Percentiles rank a stretch among this genome's conserved stretches.
These are phyloP conservation scores for Penicillium sp. DNA, from an alignment of 2,329 filamentous ascomycete genomes.

Conservation along the genomic window DNA sequence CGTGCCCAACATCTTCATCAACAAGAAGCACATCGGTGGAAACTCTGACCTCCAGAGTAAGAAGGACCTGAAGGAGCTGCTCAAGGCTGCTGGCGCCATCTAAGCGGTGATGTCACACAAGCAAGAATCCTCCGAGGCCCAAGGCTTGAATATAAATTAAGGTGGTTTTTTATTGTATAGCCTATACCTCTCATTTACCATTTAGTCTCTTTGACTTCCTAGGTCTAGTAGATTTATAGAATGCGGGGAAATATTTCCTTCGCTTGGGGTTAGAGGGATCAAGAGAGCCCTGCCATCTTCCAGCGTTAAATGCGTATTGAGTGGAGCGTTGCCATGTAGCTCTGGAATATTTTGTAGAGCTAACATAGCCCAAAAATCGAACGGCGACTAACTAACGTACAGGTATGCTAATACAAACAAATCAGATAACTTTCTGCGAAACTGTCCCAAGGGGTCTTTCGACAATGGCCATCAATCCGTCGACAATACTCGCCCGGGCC, in stretches of 20 bases:
- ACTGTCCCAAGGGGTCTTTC: slow-evolving; percentile 85
- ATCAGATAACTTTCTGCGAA: slow-evolving; percentile 65
- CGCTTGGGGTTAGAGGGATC: background rate
- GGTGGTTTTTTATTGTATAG: slow-evolving; percentile 1
- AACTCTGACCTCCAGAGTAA: slow-evolving; percentile 82
- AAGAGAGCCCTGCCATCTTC: background rate
- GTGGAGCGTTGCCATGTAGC: slow-evolving; percentile 4
- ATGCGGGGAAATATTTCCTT: background rate
- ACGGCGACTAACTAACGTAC: slow-evolving; percentile 4
- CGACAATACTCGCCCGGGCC: slow-evolving; percentile 76
- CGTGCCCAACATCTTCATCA: slow-evolving; percentile 95
- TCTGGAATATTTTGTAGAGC: background rate
- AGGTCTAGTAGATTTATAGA: background rate
- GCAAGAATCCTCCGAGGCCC: background rate
- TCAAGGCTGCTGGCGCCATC: slow-evolving; percentile 63
- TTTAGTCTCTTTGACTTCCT: background rate
- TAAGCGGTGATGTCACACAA: slow-evolving; percentile 33
- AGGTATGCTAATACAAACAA: slow-evolving; percentile 2
- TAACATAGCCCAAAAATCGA: background rate
- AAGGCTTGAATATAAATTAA: background rate
- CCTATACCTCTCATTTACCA: background rate
- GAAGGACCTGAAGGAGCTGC: slow-evolving; percentile 61
- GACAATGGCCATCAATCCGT: slow-evolving; percentile 84
- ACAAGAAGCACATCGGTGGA: slow-evolving; percentile 86
- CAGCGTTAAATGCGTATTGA: background rate